A percentile compares a stretch with the other conserved stretches of the same genome.
These are phyloP conservation scores for Vaccinium darrowii DNA, from an alignment of 148 eudicot genomes.

Conservation along the genomic window DNA sequence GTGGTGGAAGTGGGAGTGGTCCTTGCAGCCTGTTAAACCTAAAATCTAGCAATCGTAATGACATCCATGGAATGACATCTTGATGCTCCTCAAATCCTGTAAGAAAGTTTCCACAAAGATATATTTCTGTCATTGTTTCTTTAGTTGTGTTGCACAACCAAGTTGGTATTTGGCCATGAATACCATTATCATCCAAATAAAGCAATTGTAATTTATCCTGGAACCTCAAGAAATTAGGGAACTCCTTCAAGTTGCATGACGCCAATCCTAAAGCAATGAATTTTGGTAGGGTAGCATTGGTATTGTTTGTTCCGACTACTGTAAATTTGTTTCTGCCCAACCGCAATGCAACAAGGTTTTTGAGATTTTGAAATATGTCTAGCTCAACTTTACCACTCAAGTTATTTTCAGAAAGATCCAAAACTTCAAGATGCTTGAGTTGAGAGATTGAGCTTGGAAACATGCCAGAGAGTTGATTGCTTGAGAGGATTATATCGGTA, in stretches of 20 bases:
- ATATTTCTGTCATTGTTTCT: too few species aligned
- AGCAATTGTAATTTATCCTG: slow-evolving; percentile 9
- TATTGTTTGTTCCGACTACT: not conserved
- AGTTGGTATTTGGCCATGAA: slow-evolving; percentile 23
- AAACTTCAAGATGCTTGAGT: not conserved
- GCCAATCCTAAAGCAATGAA: not conserved
- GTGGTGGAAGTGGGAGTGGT: too few species aligned
- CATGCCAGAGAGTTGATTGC: not conserved
- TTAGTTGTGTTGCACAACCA: not conserved
- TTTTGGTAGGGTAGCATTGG: slow-evolving; percentile 11
- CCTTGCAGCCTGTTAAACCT: too few species aligned
- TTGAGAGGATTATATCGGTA: not conserved
- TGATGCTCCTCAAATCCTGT: too few species aligned
- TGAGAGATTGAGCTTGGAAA: too few species aligned
- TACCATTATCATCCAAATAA: not conserved
- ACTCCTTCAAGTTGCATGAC: slow-evolving; percentile 16
- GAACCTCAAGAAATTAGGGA: slow-evolving; percentile 21
- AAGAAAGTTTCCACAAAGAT: too few species aligned
- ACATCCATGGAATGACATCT: too few species aligned
- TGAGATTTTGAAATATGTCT: slow-evolving; percentile 9
- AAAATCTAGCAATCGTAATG: too few species aligned
- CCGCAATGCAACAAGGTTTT: not conserved
- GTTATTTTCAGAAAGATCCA: not conserved
- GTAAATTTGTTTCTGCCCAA: not conserved
- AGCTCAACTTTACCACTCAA: slow-evolving; percentile 12